Evolutionary conservation across 2,329 filamentous ascomycete species (phyloP), one percentile per base, ranked within the genome.

Genomic region (Ophiostoma quercus): DNA sequence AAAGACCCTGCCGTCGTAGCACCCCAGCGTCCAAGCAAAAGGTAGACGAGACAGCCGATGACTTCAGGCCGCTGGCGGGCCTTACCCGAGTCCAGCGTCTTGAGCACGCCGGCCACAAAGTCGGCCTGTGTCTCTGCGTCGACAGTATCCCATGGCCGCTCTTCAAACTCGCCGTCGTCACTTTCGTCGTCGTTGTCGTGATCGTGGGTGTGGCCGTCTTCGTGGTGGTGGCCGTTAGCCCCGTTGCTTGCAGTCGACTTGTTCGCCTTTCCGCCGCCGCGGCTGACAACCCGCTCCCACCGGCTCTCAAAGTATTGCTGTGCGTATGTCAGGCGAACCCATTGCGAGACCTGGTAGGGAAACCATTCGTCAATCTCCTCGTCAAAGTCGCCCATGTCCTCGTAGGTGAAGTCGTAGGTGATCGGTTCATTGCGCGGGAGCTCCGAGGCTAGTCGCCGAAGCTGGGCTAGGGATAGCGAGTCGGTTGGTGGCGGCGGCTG

Each of bases 351-450:
- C 75, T 91, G 90, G 79, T 98, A 97, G 68, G 90, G 88, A 79
- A 99, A 99, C 95, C 95, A 99, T 80, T 99, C 95, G 77, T 98
- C 92, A 66, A 99, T 84, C 82, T 99, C 95, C 73, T 95, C 92
- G 22, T 91, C 88, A 75, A 96, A 90, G 0, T 87, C 82, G 29
- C 89, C 88, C 70, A 86, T 85, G 78, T 94, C 91, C 34, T 85
- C 82, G 80, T 94, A 94, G 73, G 86, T 87, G 77, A 97, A 99
- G 72, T 95, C 93, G 82, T 99, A 99, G 12, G 88, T 87, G 62
- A 85, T 83, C 67, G 90, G 86, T 74, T 93, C 90, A 68, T 84
- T 77, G 73, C 86, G 87, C 19, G 90, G 90, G 37, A 92, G 88
- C 71, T 94, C 91, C 72, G 88, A 86, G 22, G 94, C 89, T 69